Evolutionary conservation across 2,329 filamentous ascomycete genomes (phyloP), one percentile per base, ranked within the genome.

Genomic region (Colletotrichum kahawae): DNA sequence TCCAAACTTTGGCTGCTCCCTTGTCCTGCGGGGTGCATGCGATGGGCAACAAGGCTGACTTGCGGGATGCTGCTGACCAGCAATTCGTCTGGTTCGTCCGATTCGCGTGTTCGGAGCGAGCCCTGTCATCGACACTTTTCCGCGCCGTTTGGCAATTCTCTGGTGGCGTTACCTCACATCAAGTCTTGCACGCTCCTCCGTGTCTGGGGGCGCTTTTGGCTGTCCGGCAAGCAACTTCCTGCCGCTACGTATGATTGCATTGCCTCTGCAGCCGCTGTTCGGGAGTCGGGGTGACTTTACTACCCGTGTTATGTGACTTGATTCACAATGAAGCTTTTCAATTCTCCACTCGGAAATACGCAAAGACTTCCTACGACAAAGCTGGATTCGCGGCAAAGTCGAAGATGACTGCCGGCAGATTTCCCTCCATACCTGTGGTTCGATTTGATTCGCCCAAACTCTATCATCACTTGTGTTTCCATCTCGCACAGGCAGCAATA

Each of bases 151-250:
- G n/a, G 13, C 24, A 18, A 34, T 63, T 66, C 33, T 66, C 60
- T 67, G 63, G 68, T 71, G 68, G 51, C 38, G 54, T 62, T 74
- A 63, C 68, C 54, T 62, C 24, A 54, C 62, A 57, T 14, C 54
- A 66, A 29, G 6, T 8, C 36, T 31, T 56, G 38, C 33, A 43
- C n/a, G 21, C 14, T 29, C 21, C 63, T 63, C 43, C 63, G 43
- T 34, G 24, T 29, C 62, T 18, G 12, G 38, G 8, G 36, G 67
- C 63, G 34, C 21, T 16, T 29, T 54, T 21, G 16, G 31, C 5
- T 51, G 67, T 29, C 18, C 7, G 14, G 27, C 13, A 63, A 33
- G 69, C 24, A 34, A 34, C 54, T 14, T 59, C 9, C 34, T n/a
- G 69, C 69, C 33, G 57, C 48, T 29, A 59, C n/a, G 31, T 38